phyloP scores from a whole-genome alignment of 257 asterid genomes.

The Nicotiana attenuata region DNA sequence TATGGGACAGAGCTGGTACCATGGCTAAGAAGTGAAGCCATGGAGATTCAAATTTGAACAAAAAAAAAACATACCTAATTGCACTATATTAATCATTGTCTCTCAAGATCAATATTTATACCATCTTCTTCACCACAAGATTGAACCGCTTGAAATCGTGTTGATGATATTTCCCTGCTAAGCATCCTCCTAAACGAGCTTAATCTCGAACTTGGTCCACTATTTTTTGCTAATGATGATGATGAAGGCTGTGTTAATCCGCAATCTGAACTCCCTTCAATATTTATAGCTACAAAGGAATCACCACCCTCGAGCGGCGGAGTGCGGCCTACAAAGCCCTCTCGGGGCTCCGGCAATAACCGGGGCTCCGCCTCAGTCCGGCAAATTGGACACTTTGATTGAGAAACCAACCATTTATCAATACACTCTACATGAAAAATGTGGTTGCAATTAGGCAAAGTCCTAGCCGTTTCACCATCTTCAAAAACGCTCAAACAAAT shows the following conservation, averaged over 20 bases:
- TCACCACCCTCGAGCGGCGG: conserved; percentile 23
- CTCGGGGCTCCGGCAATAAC: conserved; percentile 49
- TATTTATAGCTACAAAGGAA: not conserved
- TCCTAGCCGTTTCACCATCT: conserved; percentile 62
- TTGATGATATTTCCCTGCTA: conserved; percentile 57
- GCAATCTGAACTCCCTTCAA: conserved; percentile 21
- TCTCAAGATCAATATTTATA: conserved; percentile 45
- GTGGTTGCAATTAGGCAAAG: conserved; percentile 73
- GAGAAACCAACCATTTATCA: conserved; percentile 61
- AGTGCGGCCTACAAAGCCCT: conserved; percentile 25
- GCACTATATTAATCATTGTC: conserved; percentile 36
- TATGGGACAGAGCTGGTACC: too few relatives aligned
- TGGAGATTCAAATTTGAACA: not conserved
- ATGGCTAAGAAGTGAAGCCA: not conserved
- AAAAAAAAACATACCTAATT: not conserved
- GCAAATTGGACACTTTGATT: conserved; percentile 77
- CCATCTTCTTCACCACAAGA: conserved; percentile 36
- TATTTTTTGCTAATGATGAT: conserved; percentile 19
- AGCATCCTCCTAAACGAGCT: conserved; percentile 70
- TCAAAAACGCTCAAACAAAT: conserved; percentile 56
- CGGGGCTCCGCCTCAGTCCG: conserved; percentile 63
- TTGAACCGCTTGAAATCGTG: conserved; percentile 38
- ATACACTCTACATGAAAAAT: conserved; percentile 70
- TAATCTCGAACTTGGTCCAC: conserved; percentile 52
- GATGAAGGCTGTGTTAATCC: conserved; percentile 1